Evolutionary conservation across 345 rosid genomes (phyloP), one percentile per base, ranked within the genome.

Genomic region (Eucalyptus albens): DNA sequence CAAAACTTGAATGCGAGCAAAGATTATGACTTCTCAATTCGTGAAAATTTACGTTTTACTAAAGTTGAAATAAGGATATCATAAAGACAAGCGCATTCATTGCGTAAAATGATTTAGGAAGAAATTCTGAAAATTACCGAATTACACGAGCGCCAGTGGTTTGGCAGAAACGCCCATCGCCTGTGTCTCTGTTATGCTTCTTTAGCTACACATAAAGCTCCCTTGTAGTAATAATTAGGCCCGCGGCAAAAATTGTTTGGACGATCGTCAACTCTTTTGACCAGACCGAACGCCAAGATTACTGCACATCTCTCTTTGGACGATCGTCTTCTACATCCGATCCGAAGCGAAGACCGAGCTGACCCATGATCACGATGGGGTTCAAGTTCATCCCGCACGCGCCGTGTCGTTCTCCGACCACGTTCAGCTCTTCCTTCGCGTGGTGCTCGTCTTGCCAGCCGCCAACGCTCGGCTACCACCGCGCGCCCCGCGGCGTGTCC

Each of bases 71-170:
- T 2, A 44, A 44, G 0, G 9, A 8, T 44, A 44, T 44, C 0
- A 44, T 2, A 44, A 44, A 44, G 45, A 44, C 9, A 1, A 44
- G 45, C 9, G 45, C 45, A 8, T 44, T 44, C 9, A 44, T 44
- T 0, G 3, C 8, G 9, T 44, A 44, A 44, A 44, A 44, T 44
- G 45, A 44, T 44, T 44, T 8, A 44, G 45, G 45, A 44, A 44
- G 45, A 44, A 44, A 8, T 44, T 44, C 3, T 1, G 8, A 44
- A 44, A 44, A 44, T 44, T 44, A 44, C 45, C 3, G 3, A 44
- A 5, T 5, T 2, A 50, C 51, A 1, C 51, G 5, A 50, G 2
- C 51, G 0, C 16, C 51, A 6, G 50, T 49, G 13, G 49, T 1
- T 45, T 45, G 50, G 50, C 6, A 6, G 50, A 49, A 49, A 13